Evolutionary conservation across 176 grass and related monocot genomes (phyloP).

Genomic region (Oryza punctata): DNA sequence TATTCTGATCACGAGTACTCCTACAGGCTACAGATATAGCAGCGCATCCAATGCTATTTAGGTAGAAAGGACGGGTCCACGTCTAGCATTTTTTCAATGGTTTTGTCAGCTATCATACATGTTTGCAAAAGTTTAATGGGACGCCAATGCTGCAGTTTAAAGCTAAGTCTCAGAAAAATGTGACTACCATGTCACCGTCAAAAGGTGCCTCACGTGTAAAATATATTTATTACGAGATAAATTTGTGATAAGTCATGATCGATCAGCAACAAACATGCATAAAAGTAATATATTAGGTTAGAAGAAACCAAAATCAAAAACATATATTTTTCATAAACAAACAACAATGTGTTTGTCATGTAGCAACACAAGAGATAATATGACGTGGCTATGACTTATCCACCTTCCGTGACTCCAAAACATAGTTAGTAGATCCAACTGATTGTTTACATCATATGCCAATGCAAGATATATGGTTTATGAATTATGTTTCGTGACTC

Average conservation of each 20-base stretch:
- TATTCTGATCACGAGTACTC: no score
- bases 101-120: no score
- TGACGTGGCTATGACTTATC: neutral
- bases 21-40: no score
- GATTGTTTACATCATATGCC: neutral
- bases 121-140: no score
- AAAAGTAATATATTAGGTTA: neutral
- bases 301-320: neutral
- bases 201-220: no score
- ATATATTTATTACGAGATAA: neutral
- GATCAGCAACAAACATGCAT: neutral
- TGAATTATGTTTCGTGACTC: neutral
- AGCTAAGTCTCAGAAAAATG: no score
- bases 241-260: neutral
- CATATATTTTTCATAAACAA: neutral
- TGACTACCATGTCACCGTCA: no score
- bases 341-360: neutral
- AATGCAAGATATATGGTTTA: neutral
- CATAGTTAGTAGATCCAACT: neutral
- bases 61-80: no score
- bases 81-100: no score
- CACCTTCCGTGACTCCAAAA: neutral
- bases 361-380: neutral
- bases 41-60: no score
- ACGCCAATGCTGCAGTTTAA: no score